Evolutionary conservation across 208 protist genomes (phyloP).

Genomic region (Trypanosoma brucei): DNA sequence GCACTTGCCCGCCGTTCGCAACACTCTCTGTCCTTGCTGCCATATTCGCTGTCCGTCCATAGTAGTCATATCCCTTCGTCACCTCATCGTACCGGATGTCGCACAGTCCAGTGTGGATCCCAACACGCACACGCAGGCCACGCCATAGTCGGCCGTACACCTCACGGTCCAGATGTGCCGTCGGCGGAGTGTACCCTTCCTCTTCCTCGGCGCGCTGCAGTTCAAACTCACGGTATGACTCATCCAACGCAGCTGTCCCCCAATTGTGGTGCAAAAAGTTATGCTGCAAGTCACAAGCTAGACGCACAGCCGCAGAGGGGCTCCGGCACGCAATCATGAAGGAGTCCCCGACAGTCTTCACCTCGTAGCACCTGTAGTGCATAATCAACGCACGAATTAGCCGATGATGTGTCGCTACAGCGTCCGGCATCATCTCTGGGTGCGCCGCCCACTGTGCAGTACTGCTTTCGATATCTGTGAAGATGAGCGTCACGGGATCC

Average conservation of each 20-base stretch:
- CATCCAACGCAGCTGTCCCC: too few species aligned
- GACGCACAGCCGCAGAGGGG: conserved; percentile 28
- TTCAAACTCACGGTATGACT: too few species aligned
- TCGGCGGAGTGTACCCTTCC: conserved; percentile 19
- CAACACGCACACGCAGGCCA: conserved; percentile 19
- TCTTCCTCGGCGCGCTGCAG: too few species aligned
- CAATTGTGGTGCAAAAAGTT: too few species aligned
- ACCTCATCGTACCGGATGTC: too few species aligned
- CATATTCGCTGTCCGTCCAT: too few species aligned
- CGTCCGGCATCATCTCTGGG: conserved; percentile 50
- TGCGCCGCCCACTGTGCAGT: conserved; percentile 62
- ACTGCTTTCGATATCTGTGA: conserved; percentile 67
- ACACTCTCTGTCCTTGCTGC: too few species aligned
- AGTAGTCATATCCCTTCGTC: too few species aligned
- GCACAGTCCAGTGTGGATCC: too few species aligned
- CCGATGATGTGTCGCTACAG: conserved; percentile 53
- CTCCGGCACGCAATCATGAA: conserved; percentile 77
- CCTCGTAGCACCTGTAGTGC: conserved; percentile 66
- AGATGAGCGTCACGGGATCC: conserved; percentile 3
- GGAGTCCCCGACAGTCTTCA: conserved; percentile 79
- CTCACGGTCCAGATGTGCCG: conserved; percentile 22
- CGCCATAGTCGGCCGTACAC: conserved; percentile 34
- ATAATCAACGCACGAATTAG: conserved; percentile 49
- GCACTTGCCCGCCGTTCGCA: too few species aligned
- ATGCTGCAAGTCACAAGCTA: conserved; percentile 41